Percentiles rank a stretch among this genome's conserved stretches.
Evolutionary conservation across 176 grass and related monocot species (phyloP).

Genomic region (Zizania latifolia): DNA sequence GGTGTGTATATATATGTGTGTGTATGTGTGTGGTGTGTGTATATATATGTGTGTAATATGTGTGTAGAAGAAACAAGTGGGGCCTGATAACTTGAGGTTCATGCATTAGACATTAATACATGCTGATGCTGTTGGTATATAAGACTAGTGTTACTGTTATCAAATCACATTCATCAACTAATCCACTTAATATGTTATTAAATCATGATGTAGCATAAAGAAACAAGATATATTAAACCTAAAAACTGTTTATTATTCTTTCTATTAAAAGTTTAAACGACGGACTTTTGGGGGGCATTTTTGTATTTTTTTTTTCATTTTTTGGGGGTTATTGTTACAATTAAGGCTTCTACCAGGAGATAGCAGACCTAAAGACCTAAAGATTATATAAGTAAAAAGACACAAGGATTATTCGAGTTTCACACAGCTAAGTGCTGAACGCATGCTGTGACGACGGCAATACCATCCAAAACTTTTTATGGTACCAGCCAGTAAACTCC

Average conservation of each 20-base stretch:
- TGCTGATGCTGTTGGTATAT: no score
- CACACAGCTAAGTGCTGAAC: conserved; percentile 23
- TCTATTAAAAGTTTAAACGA: neutral
- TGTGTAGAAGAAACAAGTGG: no score
- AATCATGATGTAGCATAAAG: neutral
- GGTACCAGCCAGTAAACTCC: conserved; percentile 7
- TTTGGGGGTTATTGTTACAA: neutral
- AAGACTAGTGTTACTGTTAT: no score
- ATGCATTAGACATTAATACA: no score
- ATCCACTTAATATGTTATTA: no score
- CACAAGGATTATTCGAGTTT: conserved; percentile 11
- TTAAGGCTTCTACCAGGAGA: neutral
- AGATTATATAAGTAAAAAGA: neutral
- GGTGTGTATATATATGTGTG: no score
- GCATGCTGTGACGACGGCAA: conserved; percentile 4
- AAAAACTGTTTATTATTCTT: neutral
- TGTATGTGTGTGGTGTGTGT: no score
- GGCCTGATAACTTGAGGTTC: no score
- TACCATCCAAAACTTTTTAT: conserved; percentile 8
- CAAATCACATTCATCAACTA: no score
- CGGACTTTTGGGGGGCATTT: neutral
- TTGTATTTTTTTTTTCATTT: neutral
- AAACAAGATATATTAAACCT: neutral
- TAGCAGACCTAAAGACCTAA: neutral
- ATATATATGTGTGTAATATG: no score